Conservation (phyloP, 768 basidiomycete genomes). For the Coprinopsis sp. region DNA sequence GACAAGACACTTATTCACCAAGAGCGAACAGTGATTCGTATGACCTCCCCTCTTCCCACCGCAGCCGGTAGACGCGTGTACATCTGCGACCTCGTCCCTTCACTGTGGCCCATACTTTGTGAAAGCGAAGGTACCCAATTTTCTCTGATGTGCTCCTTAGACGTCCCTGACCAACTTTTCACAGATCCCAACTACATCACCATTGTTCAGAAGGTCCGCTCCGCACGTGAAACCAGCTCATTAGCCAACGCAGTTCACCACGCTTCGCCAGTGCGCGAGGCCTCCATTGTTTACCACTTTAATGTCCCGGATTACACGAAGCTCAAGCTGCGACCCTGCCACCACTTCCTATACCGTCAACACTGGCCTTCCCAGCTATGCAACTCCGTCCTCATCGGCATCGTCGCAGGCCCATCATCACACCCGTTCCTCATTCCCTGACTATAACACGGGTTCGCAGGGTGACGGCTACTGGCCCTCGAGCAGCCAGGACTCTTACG, state of each 20-base stretch:
- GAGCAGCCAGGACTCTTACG: no score
- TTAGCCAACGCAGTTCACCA: background rate
- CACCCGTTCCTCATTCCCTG: no score
- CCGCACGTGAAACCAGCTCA: background rate
- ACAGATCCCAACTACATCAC: constrained; percentile 49
- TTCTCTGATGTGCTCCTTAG: background rate
- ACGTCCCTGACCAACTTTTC: background rate
- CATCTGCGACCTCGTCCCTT: constrained; percentile 43
- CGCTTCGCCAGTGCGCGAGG: background rate
- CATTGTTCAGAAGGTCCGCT: constrained; percentile 38
- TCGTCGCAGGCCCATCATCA: no score
- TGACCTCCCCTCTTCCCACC: constrained; percentile 4
- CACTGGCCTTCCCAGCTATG: no score
- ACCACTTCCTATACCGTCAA: background rate
- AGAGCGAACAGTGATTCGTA: constrained; percentile 26
- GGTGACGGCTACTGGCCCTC: no score
- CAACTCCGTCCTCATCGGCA: background rate
- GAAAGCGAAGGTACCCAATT: constrained; percentile 34
- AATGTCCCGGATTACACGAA: background rate
- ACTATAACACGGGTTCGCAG: no score
- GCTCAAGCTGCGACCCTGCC: background rate
- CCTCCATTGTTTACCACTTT: constrained; percentile 24
- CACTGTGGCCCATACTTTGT: constrained; percentile 47
- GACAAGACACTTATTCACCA: constrained; percentile 40
- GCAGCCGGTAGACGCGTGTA: constrained; percentile 32